A percentile compares a stretch with the other conserved stretches of the same genome.
These are phyloP conservation scores for Leishmania aethiopica DNA, from an alignment of 208 protist genomes.

Conservation along the genomic window DNA sequence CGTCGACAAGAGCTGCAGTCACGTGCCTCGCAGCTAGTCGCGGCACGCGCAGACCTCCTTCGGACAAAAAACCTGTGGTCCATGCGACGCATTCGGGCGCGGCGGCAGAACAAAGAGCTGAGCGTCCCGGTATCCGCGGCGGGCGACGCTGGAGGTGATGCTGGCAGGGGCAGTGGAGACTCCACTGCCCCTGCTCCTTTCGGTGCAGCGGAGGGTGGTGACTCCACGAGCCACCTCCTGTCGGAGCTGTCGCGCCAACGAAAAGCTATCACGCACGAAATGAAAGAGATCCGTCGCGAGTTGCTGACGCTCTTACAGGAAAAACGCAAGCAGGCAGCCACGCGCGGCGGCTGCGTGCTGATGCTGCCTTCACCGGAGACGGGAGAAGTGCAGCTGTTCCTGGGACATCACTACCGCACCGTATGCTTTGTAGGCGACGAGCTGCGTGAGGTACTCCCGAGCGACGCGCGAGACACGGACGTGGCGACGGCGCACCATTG, in stretches of 20 bases:
- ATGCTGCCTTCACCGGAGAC: conserved; percentile 58
- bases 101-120: not conserved
- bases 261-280: conserved; percentile 14
- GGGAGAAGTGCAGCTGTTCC: conserved; percentile 45
- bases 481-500: not conserved
- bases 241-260: conserved; percentile 3
- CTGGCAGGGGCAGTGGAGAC: not conserved
- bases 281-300: not conserved
- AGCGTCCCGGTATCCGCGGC: not conserved
- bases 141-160: not conserved
- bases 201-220: not conserved
- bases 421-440: conserved; percentile 77
- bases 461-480: conserved; percentile 2
- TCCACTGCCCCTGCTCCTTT: not conserved
- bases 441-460: conserved; percentile 38
- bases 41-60: conserved; percentile 8
- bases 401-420: conserved; percentile 52
- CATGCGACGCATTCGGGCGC: conserved; percentile 13
- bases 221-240: not conserved
- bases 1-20: conserved; percentile 12
- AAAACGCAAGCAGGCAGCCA: conserved; percentile 6
- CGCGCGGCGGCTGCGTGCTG: conserved; percentile 34
- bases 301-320: conserved; percentile 4
- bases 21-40: not conserved
- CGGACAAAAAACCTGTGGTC: not conserved